Evolutionary conservation across 805 yeast genomes (phyloP).

Genomic region (Blastobotrys robertii): DNA sequence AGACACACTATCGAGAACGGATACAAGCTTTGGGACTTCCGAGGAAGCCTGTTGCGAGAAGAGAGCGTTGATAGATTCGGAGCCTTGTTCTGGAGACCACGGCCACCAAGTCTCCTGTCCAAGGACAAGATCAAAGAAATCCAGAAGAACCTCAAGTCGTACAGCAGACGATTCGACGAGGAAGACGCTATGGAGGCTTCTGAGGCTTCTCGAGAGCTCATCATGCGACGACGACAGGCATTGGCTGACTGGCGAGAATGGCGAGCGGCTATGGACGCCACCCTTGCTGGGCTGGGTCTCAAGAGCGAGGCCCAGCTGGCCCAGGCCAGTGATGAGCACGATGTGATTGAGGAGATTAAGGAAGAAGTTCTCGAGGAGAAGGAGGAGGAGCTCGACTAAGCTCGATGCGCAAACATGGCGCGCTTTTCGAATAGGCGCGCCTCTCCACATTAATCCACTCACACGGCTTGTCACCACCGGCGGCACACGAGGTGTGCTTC

Average conservation of each 20-base stretch:
- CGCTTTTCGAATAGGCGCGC: background rate
- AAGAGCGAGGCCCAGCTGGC: conserved; percentile 30
- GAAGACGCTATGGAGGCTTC: conserved; percentile 92
- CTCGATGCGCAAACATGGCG: background rate
- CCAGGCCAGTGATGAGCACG: conserved; percentile 41
- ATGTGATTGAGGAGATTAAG: conserved; percentile 65
- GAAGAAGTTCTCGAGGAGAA: conserved; percentile 46
- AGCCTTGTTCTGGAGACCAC: conserved; percentile 94
- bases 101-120: conserved; percentile 72
- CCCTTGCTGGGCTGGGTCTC: conserved; percentile 39
- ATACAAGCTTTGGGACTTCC: conserved; percentile 74
- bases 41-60: conserved; percentile 67
- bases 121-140: conserved; percentile 81
- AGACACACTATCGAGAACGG: conserved; percentile 83
- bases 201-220: conserved; percentile 82
- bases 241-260: conserved; percentile 80
- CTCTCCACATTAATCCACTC: background rate
- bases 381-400: conserved; percentile 28
- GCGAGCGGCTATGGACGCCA: conserved; percentile 46
- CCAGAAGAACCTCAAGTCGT: conserved; percentile 78
- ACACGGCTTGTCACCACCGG: no score
- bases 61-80: conserved; percentile 75
- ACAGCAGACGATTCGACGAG: conserved; percentile 89
- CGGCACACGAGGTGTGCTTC: no score
- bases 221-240: conserved; percentile 69